phyloP scores from a whole-genome alignment of 345 rosid genomes.

The Populus tremula region DNA sequence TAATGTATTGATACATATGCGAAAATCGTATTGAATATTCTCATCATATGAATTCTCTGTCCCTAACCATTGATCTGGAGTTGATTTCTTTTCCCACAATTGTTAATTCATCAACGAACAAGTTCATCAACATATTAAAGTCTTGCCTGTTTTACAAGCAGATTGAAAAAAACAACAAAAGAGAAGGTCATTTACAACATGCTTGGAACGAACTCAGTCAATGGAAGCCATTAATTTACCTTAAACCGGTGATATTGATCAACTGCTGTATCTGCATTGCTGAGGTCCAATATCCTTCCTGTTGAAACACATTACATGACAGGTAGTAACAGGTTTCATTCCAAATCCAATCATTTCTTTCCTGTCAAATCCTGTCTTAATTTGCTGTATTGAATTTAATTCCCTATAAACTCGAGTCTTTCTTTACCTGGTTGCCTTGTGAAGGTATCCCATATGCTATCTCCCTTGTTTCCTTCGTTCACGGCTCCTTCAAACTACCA shows the following conservation, averaged over 20 bases:
- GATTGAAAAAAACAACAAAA: not conserved
- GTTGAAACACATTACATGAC: slow-evolving; percentile 8
- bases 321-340: no score
- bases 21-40: slow-evolving; percentile 6
- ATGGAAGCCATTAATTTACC: slow-evolving; percentile 31
- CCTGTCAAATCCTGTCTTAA: not conserved
- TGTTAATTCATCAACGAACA: not conserved
- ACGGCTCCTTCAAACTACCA: slow-evolving; percentile 88
- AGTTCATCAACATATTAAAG: not conserved
- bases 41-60: slow-evolving; percentile 12
- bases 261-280: slow-evolving; percentile 89
- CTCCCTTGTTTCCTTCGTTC: slow-evolving; percentile 83
- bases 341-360: not conserved
- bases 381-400: not conserved
- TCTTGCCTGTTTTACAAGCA: slow-evolving; percentile 10
- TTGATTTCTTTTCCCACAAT: not conserved
- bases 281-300: slow-evolving; percentile 89
- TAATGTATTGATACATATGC: not conserved
- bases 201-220: not conserved
- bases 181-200: not conserved
- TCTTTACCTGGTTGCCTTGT: slow-evolving; percentile 62
- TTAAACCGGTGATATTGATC: slow-evolving; percentile 86
- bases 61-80: not conserved
- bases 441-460: slow-evolving; percentile 89
- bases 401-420: not conserved